These are phyloP conservation scores for Populus hybrid DNA, from an alignment of 441 rosid species.

Conservation along the genomic window DNA sequence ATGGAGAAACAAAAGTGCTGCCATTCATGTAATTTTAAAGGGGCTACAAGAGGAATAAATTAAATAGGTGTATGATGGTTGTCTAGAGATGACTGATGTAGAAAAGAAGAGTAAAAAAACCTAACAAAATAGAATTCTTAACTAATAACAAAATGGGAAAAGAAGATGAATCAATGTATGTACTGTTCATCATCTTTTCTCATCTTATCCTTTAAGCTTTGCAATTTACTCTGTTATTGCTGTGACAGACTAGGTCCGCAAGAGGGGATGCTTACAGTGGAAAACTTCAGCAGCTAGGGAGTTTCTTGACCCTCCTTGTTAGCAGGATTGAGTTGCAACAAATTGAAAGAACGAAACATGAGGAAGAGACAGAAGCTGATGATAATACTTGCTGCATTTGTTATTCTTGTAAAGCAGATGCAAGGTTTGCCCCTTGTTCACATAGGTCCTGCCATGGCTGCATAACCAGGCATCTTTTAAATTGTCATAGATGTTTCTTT, in stretches of 20 bases:
- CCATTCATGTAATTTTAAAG: neutral
- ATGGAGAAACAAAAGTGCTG: neutral
- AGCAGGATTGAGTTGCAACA: slow-evolving; percentile 44
- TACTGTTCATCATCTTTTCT: neutral
- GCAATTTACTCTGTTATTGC: neutral
- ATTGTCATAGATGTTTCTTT: slow-evolving; percentile 93
- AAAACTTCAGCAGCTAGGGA: slow-evolving; percentile 65
- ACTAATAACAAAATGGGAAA: neutral
- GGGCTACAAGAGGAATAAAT: neutral
- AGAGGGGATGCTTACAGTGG: slow-evolving; percentile 51
- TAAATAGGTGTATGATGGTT: neutral
- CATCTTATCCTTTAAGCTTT: neutral
- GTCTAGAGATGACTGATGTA: neutral
- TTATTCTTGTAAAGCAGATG: slow-evolving; percentile 64
- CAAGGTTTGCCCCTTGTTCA: slow-evolving; percentile 79
- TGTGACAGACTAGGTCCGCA: slow-evolving; percentile 60
- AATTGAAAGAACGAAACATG: slow-evolving; percentile 27
- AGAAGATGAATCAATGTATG: neutral
- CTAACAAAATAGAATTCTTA: neutral
- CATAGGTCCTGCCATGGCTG: slow-evolving; percentile 92
- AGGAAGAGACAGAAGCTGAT: slow-evolving; percentile 42
- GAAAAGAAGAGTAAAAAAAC: neutral
- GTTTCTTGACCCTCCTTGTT: slow-evolving; percentile 59
- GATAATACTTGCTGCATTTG: slow-evolving; percentile 89
- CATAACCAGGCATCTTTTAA: slow-evolving; percentile 90